Evolutionary conservation across 2,329 filamentous ascomycete genomes (phyloP), one percentile per base, ranked within the genome.

Genomic region (Penicillium sp.): DNA sequence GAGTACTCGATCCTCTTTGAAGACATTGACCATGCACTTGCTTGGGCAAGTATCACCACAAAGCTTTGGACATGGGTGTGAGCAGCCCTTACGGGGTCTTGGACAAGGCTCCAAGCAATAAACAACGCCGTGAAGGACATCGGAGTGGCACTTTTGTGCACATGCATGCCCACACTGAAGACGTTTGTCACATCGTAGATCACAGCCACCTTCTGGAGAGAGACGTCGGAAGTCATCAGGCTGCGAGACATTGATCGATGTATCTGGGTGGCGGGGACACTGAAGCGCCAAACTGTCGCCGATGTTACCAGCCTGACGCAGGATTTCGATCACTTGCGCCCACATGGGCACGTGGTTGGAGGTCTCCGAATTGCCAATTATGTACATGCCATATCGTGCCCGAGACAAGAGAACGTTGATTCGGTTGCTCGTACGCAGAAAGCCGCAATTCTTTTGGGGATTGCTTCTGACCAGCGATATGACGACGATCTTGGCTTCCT

Each of bases 391-490:
- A 65, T 91, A 85, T 65, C 86, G 79, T 0, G 89, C 89, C 6
- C 89, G 84, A 42, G 84, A 87, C 0, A 91, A 77, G 0, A 91
- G 78, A 0, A 91, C 88, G 59, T 91, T 90, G 73, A 92, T 87
- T 0, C 89, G 83, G 65, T 92, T 90, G 0, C 82, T 77, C 0
- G 86, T 88, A 28, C 78, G 83, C 0, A 93, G 77, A 61, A 93
- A 93, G 0, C 90, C 90, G 19, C 83, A 83, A 6, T 82, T 84
- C 8, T 75, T 77, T 7, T 82, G 67, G 0, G 72, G 62, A 65
- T 93, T 93, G 75, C 89, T 91, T 43, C 90, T 83, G 0, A 92
- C 89, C 0, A 93, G 78, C 0, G 87, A 90, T 0, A 93, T 78
- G 2, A 93, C 79, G 0, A 93, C 80, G 8, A 93, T 78, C 55